phyloP scores from a whole-genome alignment of 2,329 filamentous ascomycete species.

The Talaromyces sp. region DNA sequence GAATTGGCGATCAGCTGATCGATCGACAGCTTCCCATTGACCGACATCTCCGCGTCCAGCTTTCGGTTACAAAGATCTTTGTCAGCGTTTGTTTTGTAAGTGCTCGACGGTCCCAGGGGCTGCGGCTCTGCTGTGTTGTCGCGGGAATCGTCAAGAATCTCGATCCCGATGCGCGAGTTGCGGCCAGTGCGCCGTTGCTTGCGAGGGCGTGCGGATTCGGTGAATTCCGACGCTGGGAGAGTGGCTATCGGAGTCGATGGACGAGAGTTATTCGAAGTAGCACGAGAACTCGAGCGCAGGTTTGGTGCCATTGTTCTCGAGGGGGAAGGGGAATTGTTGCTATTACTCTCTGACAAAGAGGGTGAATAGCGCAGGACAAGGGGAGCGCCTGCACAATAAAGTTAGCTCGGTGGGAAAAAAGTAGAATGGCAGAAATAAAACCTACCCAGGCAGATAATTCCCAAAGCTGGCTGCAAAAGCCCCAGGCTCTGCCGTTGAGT shows the following conservation, averaged over 20 bases:
- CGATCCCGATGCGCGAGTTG: slow-evolving; percentile 22
- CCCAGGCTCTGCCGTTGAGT: slow-evolving; percentile 28
- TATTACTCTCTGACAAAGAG: not conserved
- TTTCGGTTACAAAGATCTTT: not conserved
- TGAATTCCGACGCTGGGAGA: slow-evolving; percentile 17
- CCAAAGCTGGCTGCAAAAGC: slow-evolving; percentile 23
- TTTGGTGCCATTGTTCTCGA: slow-evolving; percentile 28
- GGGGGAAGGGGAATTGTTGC: not conserved
- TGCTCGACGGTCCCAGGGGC: not conserved
- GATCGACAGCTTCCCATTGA: slow-evolving; percentile 9
- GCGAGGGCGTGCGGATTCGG: slow-evolving; percentile 25
- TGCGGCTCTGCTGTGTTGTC: slow-evolving; percentile 11
- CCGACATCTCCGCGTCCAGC: not conserved
- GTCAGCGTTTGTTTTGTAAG: not conserved
- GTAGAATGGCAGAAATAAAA: slow-evolving; percentile 9
- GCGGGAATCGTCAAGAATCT: slow-evolving; percentile 14
- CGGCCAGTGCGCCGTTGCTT: slow-evolving; percentile 30
- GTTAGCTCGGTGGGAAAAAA: slow-evolving; percentile 20
- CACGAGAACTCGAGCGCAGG: slow-evolving; percentile 30
- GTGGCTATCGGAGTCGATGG: slow-evolving; percentile 27
- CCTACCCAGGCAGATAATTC: slow-evolving; percentile 20
- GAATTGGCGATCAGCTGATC: slow-evolving; percentile 10
- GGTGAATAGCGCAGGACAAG: slow-evolving; percentile 6
- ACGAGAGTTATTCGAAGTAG: slow-evolving; percentile 26
- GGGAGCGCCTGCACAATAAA: slow-evolving; percentile 10